Evolutionary conservation across 306 rosid genomes (phyloP).

Genomic region (Trifolium subterraneum): DNA sequence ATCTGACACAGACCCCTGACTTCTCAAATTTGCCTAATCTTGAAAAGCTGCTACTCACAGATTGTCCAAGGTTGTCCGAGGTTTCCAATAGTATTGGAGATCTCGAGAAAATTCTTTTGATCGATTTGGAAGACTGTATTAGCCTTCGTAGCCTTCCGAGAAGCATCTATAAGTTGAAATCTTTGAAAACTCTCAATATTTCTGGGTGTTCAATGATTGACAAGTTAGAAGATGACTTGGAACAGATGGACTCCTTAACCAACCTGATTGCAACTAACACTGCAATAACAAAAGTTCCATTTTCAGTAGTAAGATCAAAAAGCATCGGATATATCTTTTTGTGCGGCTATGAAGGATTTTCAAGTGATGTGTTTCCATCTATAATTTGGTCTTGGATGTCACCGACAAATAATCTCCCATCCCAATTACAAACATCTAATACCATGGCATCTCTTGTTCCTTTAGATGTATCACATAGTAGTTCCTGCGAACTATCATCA

Average conservation of each 20-base stretch:
- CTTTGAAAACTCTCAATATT: not conserved
- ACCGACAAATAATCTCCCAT: not conserved
- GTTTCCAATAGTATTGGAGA: not conserved
- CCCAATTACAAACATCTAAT: not conserved
- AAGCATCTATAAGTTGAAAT: slow-evolving; percentile 13
- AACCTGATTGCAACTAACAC: slow-evolving; percentile 1
- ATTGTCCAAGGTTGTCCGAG: slow-evolving; percentile 1
- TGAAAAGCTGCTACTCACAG: not conserved
- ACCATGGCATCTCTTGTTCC: not conserved
- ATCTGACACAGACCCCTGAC: not conserved
- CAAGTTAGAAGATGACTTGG: not conserved
- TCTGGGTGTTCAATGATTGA: not conserved
- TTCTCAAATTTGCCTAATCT: slow-evolving; percentile 11
- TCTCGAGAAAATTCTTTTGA: not conserved
- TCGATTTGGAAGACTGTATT: slow-evolving; percentile 5
- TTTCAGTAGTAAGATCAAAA: not conserved
- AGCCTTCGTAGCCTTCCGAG: not conserved
- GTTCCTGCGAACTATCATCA: not conserved
- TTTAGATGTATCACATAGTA: not conserved
- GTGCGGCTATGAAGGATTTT: not conserved
- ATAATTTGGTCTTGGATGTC: slow-evolving; percentile 19
- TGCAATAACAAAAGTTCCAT: not conserved
- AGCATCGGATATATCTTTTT: not conserved
- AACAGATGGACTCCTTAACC: slow-evolving; percentile 17
- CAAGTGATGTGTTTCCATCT: slow-evolving; percentile 6